Percentiles rank a stretch among this genome's conserved stretches.
Conservation (phyloP, 345 rosid species). For the Acer negundo region DNA sequence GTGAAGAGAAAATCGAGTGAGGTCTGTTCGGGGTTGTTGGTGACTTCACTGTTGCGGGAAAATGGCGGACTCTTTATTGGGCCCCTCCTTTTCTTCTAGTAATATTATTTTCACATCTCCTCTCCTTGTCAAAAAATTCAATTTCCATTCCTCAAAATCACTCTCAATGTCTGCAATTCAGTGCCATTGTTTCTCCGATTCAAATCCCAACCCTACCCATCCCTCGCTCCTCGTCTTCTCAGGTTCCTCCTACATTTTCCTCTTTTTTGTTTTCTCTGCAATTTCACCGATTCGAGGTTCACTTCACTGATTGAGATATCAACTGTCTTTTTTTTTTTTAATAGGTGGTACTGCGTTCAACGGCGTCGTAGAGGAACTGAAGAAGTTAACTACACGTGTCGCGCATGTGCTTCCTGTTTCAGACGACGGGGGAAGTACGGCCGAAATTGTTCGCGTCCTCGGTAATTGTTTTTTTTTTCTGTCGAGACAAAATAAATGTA, state of each 20-base stretch:
- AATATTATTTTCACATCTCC: background rate
- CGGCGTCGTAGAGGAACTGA: conserved; percentile 90
- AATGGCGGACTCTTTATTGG: conserved; percentile 64
- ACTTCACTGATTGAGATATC: background rate
- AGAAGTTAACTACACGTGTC: conserved; percentile 77
- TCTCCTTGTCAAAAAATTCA: conserved; percentile 11
- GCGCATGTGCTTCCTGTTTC: conserved; percentile 96
- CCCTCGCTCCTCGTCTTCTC: conserved; percentile 95
- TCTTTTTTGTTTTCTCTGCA: background rate
- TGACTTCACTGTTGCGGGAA: conserved; percentile 6
- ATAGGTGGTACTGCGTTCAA: conserved; percentile 94
- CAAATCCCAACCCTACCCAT: conserved; percentile 40
- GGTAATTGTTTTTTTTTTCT: conserved; percentile 42
- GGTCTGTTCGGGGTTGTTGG: background rate
- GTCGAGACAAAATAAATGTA: background rate
- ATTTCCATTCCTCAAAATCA: conserved; percentile 10
- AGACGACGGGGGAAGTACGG: conserved; percentile 97
- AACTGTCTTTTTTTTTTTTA: too few species aligned
- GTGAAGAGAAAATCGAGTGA: background rate
- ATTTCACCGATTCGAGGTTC: background rate
- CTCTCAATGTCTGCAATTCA: conserved; percentile 30
- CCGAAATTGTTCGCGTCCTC: conserved; percentile 95
- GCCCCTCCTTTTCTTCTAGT: conserved; percentile 29
- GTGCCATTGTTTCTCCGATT: conserved; percentile 35
- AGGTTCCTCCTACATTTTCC: conserved; percentile 32